Percentiles rank a stretch among this genome's conserved stretches.
These are phyloP conservation scores for Schwanniomyces occidentalis DNA, from an alignment of 805 yeast genomes.

Conservation along the genomic window DNA sequence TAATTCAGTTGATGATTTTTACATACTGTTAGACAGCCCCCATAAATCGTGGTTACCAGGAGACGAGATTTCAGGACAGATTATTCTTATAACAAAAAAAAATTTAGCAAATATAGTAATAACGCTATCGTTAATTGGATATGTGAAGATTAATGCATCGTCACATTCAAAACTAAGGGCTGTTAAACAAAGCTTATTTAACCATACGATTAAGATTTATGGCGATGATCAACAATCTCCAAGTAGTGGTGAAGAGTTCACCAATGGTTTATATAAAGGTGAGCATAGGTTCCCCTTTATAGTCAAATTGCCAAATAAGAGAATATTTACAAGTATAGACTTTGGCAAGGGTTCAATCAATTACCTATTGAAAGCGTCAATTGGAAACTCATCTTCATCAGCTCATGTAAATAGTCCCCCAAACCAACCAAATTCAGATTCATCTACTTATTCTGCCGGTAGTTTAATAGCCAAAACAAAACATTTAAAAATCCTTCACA, in stretches of 20 bases:
- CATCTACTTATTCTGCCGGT: constrained; percentile 8
- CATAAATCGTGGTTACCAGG: constrained; percentile 81
- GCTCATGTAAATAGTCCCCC: constrained; percentile 16
- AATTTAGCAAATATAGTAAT: constrained; percentile 56
- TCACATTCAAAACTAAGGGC: constrained; percentile 56
- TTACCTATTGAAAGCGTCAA: constrained; percentile 59
- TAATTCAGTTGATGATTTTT: constrained; percentile 60
- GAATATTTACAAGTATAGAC: constrained; percentile 70
- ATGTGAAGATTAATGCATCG: constrained; percentile 53
- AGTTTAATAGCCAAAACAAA: constrained; percentile 22
- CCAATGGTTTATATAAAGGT: constrained; percentile 66
- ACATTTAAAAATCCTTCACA: constrained; percentile 24
- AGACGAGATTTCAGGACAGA: constrained; percentile 67
- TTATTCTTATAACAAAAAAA: constrained; percentile 54
- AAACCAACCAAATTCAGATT: constrained; percentile 11
- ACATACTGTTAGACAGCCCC: constrained; percentile 69
- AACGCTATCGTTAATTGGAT: constrained; percentile 55
- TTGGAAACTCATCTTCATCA: constrained; percentile 20
- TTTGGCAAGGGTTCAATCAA: constrained; percentile 85
- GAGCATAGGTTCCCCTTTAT: constrained; percentile 88
- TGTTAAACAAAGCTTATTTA: constrained; percentile 52
- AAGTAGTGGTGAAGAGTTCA: constrained; percentile 22
- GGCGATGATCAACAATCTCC: constrained; percentile 36
- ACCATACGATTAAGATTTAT: constrained; percentile 58
- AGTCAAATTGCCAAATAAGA: constrained; percentile 73